phyloP scores from a whole-genome alignment of 495 filamentous ascomycete genomes.

The Hyaloscypha hepaticicola region DNA sequence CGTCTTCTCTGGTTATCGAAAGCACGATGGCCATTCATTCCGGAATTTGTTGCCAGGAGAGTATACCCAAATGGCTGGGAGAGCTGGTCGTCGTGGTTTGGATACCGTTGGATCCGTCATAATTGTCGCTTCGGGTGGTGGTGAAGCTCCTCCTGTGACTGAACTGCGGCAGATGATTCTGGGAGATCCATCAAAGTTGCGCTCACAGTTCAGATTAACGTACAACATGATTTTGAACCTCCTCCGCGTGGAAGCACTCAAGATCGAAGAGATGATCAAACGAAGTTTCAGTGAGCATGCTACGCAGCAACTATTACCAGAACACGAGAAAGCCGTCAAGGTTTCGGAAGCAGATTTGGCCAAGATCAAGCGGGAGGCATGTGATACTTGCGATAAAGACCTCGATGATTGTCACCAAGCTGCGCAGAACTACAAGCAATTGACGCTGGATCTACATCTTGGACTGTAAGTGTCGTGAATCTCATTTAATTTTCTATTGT shows the following conservation, averaged over 20 bases:
- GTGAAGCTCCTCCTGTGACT: constrained; percentile 84
- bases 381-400: constrained; percentile 77
- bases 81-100: constrained; percentile 89
- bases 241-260: constrained; percentile 90
- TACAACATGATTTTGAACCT: constrained; percentile 99
- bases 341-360: constrained; percentile 88
- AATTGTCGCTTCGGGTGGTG: constrained; percentile 76
- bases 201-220: constrained; percentile 93
- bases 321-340: constrained; percentile 92
- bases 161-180: constrained; percentile 90
- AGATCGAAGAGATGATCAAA: constrained; percentile 99
- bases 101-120: constrained; percentile 93
- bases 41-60: constrained; percentile 90
- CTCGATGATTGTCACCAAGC: constrained; percentile 76
- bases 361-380: constrained; percentile 84
- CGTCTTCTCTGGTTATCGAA: constrained; percentile 95
- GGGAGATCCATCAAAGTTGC: constrained; percentile 90
- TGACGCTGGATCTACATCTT: constrained; percentile 74
- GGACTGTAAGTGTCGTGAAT: too few relatives aligned
- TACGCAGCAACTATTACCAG: constrained; percentile 91
- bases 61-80: constrained; percentile 97
- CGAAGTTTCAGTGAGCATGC: constrained; percentile 97
- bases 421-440: constrained; percentile 69
- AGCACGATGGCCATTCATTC: constrained; percentile 90
- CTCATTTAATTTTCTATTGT: too few relatives aligned